Base-by-base conservation (phyloP, 1,139 yeast species). In the Blastobotrys niveus region DNA sequence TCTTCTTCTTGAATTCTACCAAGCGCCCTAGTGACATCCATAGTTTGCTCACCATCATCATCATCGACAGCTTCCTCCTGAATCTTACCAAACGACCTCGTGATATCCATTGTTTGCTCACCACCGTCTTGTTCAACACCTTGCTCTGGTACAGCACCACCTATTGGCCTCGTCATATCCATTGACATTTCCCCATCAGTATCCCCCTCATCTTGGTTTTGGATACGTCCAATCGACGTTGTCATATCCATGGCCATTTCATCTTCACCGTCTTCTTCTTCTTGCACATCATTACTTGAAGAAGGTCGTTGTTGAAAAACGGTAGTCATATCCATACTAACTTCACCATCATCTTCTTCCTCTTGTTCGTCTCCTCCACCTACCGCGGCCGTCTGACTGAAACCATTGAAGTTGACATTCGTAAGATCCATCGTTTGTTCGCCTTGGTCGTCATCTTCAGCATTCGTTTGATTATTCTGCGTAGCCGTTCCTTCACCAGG, bases 11-110 rank as follows among this genome's bases (percentile, higher is more conserved):
- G 40, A 26, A 49, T 49, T 20, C 41, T 27, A 2, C 57, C 57
- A n/a, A 53, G 24, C 14, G 52, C 46, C 8, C 47, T 42, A 5
- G 59, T 56, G 29, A 54, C 46, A 27, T 55, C 60, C 58, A 56
- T 57, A 18, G 55, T 47, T 34, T 41, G 21, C 31, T 37, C 48
- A 5, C 40, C 30, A 7, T 38, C 38, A 20, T 38, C 35, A 14
- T 26, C 37, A 33, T 37, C 48, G 30, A 19, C 36, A 19, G 21
- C 14, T n/a, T 4, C 24, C 34, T 33, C 42, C 26, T 20, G 24
- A 25, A 42, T 39, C 15, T 32, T 34, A n/a, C 45, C 43, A 9
- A 38, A 14, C 12, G 44, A 24, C 19, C 31, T 30, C 20, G 52
- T 48, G 15, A 48, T 20, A 15, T 48, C 52, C 52, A 49, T 49